Percentiles rank a stretch among this genome's conserved stretches.
Conservation (phyloP, 1,284 basidiomycete genomes). For the Melampsora larici-populina region DNA sequence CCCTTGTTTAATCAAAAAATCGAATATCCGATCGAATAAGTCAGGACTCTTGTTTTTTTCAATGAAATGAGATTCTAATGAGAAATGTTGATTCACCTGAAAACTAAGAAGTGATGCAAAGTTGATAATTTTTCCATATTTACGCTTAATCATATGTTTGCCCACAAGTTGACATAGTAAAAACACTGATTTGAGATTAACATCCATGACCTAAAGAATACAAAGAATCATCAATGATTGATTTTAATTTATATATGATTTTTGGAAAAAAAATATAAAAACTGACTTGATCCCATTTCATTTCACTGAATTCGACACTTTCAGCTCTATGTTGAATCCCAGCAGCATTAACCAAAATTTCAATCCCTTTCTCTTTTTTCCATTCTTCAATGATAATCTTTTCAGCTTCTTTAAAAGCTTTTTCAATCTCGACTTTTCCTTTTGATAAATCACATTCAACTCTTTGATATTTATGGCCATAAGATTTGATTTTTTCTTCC, state of each 20-base stretch:
- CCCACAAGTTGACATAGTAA: conserved; percentile 49
- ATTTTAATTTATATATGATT: background rate
- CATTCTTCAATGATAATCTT: conserved; percentile 64
- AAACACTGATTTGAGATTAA: conserved; percentile 50
- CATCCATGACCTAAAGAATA: conserved; percentile 46
- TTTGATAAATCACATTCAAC: conserved; percentile 74
- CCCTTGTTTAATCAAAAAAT: background rate
- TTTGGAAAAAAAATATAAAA: background rate
- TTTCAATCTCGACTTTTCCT: conserved; percentile 63
- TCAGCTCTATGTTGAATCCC: conserved; percentile 86
- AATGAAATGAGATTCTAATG: conserved; percentile 44
- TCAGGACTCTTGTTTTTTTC: conserved; percentile 53
- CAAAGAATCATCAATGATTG: background rate
- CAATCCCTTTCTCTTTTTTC: conserved; percentile 58
- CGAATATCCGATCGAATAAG: background rate
- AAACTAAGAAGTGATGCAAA: conserved; percentile 50
- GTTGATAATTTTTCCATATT: conserved; percentile 50
- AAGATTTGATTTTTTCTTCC: conserved; percentile 53
- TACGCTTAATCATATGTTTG: conserved; percentile 48
- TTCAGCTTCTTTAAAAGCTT: conserved; percentile 58
- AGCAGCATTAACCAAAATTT: conserved; percentile 88
- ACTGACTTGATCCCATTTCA: conserved; percentile 73
- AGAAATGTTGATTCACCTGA: conserved; percentile 50
- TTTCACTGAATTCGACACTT: conserved; percentile 74
- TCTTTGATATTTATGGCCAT: conserved; percentile 58